Evolutionary conservation across 768 basidiomycete species (phyloP).

Genomic region (Russula lepida): DNA sequence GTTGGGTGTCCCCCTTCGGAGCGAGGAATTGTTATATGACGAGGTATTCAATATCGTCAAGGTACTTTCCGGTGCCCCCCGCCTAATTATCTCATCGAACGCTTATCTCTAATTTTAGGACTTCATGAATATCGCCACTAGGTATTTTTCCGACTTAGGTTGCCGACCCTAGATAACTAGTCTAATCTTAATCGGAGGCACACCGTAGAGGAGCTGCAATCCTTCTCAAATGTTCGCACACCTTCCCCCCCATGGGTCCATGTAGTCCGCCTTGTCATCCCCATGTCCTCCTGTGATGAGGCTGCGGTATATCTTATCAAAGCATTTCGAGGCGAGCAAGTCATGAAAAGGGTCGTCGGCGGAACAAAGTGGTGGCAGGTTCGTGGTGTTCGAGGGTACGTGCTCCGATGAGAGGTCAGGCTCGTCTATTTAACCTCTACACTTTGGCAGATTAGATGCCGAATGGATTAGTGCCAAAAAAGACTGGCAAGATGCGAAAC

Average conservation of each 20-base stretch:
- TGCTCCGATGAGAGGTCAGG: not conserved
- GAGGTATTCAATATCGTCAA: slow-evolving; percentile 71
- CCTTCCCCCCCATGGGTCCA: slow-evolving; percentile 82
- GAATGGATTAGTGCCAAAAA: slow-evolving; percentile 86
- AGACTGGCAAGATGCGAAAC: slow-evolving; percentile 67
- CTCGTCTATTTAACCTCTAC: not conserved
- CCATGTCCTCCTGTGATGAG: slow-evolving; percentile 64
- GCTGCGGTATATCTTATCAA: slow-evolving; percentile 66
- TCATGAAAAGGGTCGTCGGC: slow-evolving; percentile 62
- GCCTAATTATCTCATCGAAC: not conserved
- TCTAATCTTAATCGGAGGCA: slow-evolving; percentile 39
- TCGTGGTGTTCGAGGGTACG: slow-evolving; percentile 69
- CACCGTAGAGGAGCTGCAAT: slow-evolving; percentile 77
- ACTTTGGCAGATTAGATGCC: slow-evolving; percentile 53
- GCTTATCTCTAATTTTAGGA: slow-evolving; percentile 32
- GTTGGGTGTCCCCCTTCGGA: slow-evolving; percentile 32
- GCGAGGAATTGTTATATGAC: slow-evolving; percentile 76
- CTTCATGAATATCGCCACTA: slow-evolving; percentile 66
- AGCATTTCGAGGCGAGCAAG: slow-evolving; percentile 78
- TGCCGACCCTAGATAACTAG: not conserved
- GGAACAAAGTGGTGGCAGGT: slow-evolving; percentile 99
- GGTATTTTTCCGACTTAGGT: slow-evolving; percentile 36
- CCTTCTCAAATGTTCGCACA: slow-evolving; percentile 72
- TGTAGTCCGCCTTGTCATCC: slow-evolving; percentile 61
- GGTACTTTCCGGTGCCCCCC: slow-evolving; percentile 32